Percentiles rank a stretch among this genome's conserved stretches.
phyloP scores from a whole-genome alignment of 1,284 basidiomycete species.

The Cutaneotrichosporon sp. region DNA sequence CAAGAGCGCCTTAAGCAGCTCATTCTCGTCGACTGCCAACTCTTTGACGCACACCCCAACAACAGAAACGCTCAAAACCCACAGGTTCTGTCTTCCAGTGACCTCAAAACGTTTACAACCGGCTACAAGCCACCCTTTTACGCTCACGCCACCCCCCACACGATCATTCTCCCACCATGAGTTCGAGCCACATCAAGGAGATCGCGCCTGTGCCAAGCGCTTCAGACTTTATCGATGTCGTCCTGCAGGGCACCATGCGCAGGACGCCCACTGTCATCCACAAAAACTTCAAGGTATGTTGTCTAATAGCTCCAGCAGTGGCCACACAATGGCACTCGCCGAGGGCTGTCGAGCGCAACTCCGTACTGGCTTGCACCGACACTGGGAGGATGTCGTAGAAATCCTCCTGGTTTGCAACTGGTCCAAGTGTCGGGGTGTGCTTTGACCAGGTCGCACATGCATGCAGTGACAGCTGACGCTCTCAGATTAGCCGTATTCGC shows the following conservation, averaged over 20 bases:
- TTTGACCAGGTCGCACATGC: background rate
- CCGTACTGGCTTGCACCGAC: too few relatives aligned
- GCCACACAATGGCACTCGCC: too few relatives aligned
- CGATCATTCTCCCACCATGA: slow-evolving; percentile 27
- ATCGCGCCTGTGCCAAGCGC: slow-evolving; percentile 97
- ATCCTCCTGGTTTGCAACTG: background rate
- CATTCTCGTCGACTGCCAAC: too few relatives aligned
- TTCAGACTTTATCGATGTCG: slow-evolving; percentile 87
- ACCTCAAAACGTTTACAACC: background rate
- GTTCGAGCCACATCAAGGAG: slow-evolving; percentile 59
- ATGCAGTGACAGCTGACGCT: slow-evolving; percentile 53
- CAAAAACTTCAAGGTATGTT: slow-evolving; percentile 59
- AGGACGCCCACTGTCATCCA: slow-evolving; percentile 98
- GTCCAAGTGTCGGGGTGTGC: too few relatives aligned
- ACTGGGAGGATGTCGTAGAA: background rate
- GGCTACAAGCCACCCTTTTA: too few relatives aligned
- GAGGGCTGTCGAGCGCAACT: too few relatives aligned
- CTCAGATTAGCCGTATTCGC: slow-evolving; percentile 70
- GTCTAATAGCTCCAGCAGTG: too few relatives aligned
- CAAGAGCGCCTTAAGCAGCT: too few relatives aligned
- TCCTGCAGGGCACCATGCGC: slow-evolving; percentile 78
- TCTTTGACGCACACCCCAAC: too few relatives aligned
- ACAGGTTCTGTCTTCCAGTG: too few relatives aligned
- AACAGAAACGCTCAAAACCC: too few relatives aligned
- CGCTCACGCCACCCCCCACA: background rate